These are phyloP conservation scores for Sphenostylis stenocarpa DNA, from an alignment of 306 rosid species.

Conservation along the genomic window DNA sequence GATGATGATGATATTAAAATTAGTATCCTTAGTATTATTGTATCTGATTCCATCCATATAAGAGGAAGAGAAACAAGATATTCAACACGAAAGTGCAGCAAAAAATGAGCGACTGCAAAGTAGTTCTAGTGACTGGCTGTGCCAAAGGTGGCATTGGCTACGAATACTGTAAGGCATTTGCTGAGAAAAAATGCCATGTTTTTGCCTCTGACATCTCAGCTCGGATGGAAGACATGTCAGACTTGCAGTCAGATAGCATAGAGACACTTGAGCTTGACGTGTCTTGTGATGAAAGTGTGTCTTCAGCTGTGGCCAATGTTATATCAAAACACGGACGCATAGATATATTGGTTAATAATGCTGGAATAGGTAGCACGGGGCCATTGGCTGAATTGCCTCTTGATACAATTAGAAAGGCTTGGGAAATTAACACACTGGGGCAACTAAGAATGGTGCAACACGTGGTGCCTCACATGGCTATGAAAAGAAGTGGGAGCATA, in stretches of 20 bases:
- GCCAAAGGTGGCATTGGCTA: slow-evolving; percentile 89
- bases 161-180: slow-evolving; percentile 77
- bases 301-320: slow-evolving; percentile 44
- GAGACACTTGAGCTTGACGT: slow-evolving; percentile 69
- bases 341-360: slow-evolving; percentile 70
- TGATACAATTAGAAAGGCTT: slow-evolving; percentile 51
- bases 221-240: slow-evolving; percentile 53
- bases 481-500: slow-evolving; percentile 53
- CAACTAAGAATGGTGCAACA: slow-evolving; percentile 73
- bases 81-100: not conserved
- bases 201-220: slow-evolving; percentile 63
- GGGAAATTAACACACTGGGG: slow-evolving; percentile 80
- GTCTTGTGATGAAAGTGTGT: slow-evolving; percentile 58
- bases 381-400: slow-evolving; percentile 80
- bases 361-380: slow-evolving; percentile 73
- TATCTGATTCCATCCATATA: slow-evolving; percentile 14
- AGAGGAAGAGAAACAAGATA: not conserved
- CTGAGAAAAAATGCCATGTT: slow-evolving; percentile 54
- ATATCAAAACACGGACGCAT: slow-evolving; percentile 58
- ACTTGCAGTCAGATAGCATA: slow-evolving; percentile 42
- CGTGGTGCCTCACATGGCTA: slow-evolving; percentile 79
- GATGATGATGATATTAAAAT: not conserved
- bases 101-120: slow-evolving; percentile 49
- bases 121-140: slow-evolving; percentile 79
- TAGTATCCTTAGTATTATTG: not conserved